Base-by-base conservation (phyloP, 2,329 filamentous ascomycete species). In the Aureobasidium lini region DNA sequence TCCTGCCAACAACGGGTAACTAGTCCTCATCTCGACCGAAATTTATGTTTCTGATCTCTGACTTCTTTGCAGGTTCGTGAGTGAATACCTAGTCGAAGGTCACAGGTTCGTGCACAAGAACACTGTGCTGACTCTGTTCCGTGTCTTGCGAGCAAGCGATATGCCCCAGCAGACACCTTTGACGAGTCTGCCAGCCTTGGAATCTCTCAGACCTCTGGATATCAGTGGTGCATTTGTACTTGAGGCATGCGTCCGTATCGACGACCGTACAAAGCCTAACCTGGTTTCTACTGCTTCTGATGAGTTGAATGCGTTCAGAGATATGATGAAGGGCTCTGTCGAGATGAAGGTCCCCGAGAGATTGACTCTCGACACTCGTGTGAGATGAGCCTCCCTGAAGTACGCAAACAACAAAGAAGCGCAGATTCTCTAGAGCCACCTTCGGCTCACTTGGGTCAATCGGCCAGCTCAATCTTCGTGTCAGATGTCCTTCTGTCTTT, bases 71-170 rank as follows among this genome's bases (percentile, higher is more conserved):
- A 84, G 82, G 53, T 83, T 81, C 62, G 76, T 80, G 23, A 80
- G 78, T 6, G 81, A 85, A 65, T 84, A 82, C 66, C 71, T 83
- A 54, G 68, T 81, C 18, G 75, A 81, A 65, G 83, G 83, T 28
- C 76, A 84, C 65, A 77, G 78, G 59, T 82, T 85, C 64, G 76
- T 85, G 39, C 75, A 80, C 60, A 77, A 80, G 57, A 83, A 85
- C 65, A 77, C 82, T 57, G 73, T 83, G 47, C 70, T 86, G 50
- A 78, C 79, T 60, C 69, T 86, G 32, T 78, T 82, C 65, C 81
- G 82, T 36, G 72, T 84, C 28, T 71, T 83, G 18, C 73, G 72
- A 68, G 64, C 72, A 29, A 71, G 71, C 52, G 67, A 66, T 34
- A 42, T 69, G n/a, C 66, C 57, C 42, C 57, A 71, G 43, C 64